Percentiles rank a stretch among this genome's conserved stretches.
These are phyloP conservation scores for Trichoderma cornu-damae DNA, from an alignment of 2,329 filamentous ascomycete genomes.

Conservation along the genomic window DNA sequence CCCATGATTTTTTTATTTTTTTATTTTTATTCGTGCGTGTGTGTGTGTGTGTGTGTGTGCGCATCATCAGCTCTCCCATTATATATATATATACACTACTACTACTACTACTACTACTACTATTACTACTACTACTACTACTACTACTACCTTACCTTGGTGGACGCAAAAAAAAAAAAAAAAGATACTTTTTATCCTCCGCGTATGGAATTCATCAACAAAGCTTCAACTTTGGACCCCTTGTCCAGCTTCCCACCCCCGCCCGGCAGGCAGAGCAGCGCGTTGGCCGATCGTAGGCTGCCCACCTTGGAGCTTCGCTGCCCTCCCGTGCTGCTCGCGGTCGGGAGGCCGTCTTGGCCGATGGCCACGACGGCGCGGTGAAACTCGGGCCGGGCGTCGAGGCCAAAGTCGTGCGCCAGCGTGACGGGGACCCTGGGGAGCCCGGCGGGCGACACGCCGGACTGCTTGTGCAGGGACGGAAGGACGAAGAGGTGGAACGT, in stretches of 20 bases:
- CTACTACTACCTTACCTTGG: too few species aligned
- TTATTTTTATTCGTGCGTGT: too few species aligned
- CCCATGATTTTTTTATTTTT: too few species aligned
- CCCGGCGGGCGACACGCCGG: slow-evolving; percentile 63
- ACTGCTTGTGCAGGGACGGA: slow-evolving; percentile 72
- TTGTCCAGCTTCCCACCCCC: slow-evolving; percentile 60
- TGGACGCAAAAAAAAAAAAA: too few species aligned
- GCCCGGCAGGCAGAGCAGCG: slow-evolving; percentile 68
- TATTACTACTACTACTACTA: too few species aligned
- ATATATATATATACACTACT: too few species aligned
- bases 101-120: too few species aligned
- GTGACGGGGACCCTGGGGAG: slow-evolving; percentile 67
- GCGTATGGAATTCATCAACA: slow-evolving; percentile 63
- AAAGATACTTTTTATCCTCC: slow-evolving; percentile 18
- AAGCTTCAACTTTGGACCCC: slow-evolving; percentile 67
- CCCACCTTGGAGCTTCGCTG: slow-evolving; percentile 88
- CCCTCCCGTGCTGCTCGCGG: slow-evolving; percentile 77
- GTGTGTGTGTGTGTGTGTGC: too few species aligned
- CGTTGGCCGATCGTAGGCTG: slow-evolving; percentile 85
- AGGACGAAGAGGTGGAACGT: slow-evolving; percentile 93
- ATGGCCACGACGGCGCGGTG: slow-evolving; percentile 74
- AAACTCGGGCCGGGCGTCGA: slow-evolving; percentile 83
- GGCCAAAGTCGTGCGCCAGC: slow-evolving; percentile 64
- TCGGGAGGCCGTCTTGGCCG: slow-evolving; percentile 60
- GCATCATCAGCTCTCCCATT: too few species aligned